Conservation (phyloP, 805 yeast genomes). For the Lipomyces yamanashiensis region DNA sequence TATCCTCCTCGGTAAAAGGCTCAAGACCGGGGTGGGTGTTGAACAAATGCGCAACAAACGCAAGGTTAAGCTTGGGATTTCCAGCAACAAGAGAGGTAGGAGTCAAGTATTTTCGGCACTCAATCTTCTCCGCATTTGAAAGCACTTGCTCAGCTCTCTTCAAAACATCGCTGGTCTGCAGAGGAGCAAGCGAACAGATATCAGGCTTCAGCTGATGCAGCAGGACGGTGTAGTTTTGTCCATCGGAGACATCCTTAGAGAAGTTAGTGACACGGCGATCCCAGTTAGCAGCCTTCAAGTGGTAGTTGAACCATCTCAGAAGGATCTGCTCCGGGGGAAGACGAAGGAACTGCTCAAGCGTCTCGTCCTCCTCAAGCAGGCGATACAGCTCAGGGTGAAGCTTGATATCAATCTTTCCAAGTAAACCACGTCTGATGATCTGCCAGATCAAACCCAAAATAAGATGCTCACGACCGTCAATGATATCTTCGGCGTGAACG, state of each 20-base stretch:
- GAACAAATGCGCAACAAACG: constrained; percentile 95
- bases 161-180: constrained; percentile 73
- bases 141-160: constrained; percentile 87
- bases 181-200: constrained; percentile 78
- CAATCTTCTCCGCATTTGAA: constrained; percentile 84
- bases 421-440: constrained; percentile 92
- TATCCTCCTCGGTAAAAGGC: constrained; percentile 89
- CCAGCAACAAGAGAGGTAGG: constrained; percentile 93
- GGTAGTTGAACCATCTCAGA: constrained; percentile 96
- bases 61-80: constrained; percentile 93
- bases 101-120: constrained; percentile 91
- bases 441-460: constrained; percentile 97
- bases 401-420: constrained; percentile 93
- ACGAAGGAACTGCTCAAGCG: constrained; percentile 93
- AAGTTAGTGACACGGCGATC: constrained; percentile 84
- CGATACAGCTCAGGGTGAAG: constrained; percentile 96
- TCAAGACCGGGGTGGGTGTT: constrained; percentile 97
- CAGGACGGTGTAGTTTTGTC: constrained; percentile 90
- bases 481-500: constrained; percentile 95
- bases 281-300: constrained; percentile 90
- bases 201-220: constrained; percentile 87
- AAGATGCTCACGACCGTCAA: constrained; percentile 95
- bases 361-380: constrained; percentile 92
- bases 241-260: constrained; percentile 86
- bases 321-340: constrained; percentile 97